Evolutionary conservation across 148 eudicot genomes (phyloP).

Genomic region (Cornus kousa): DNA sequence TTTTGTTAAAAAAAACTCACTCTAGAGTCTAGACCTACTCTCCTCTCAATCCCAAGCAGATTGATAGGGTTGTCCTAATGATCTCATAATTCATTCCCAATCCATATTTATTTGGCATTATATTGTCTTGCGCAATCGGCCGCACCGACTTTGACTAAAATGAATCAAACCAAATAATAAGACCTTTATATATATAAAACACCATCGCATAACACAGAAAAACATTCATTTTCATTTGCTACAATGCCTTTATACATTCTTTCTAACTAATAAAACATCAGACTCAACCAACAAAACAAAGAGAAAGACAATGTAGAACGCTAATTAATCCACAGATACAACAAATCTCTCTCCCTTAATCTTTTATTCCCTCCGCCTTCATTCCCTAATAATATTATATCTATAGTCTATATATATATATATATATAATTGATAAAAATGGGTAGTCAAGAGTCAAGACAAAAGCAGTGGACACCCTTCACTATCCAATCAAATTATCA

Average conservation of each 20-base stretch:
- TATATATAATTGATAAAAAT: neutral
- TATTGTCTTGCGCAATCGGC: slow-evolving; percentile 2
- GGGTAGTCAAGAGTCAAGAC: slow-evolving; percentile 1
- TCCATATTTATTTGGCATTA: neutral
- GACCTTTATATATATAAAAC: no score
- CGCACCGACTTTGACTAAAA: neutral
- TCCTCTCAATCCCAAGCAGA: no score
- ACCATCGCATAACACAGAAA: neutral
- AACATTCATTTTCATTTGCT: neutral
- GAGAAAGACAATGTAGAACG: neutral
- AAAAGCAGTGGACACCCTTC: slow-evolving; percentile 7
- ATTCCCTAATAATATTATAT: neutral
- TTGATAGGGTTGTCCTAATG: no score
- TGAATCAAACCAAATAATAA: no score
- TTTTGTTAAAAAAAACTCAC: no score
- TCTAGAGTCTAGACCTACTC: no score
- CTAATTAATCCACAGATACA: neutral
- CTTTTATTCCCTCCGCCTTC: neutral
- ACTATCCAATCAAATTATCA: slow-evolving; percentile 14
- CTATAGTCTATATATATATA: neutral
- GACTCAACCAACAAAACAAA: neutral
- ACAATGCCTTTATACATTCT: neutral
- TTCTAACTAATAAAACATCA: slow-evolving; percentile 1
- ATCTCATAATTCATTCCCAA: neutral
- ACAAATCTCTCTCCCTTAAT: neutral